Base-by-base conservation (phyloP, 2,329 filamentous ascomycete genomes). In the Dryadomyces quercivorus region DNA sequence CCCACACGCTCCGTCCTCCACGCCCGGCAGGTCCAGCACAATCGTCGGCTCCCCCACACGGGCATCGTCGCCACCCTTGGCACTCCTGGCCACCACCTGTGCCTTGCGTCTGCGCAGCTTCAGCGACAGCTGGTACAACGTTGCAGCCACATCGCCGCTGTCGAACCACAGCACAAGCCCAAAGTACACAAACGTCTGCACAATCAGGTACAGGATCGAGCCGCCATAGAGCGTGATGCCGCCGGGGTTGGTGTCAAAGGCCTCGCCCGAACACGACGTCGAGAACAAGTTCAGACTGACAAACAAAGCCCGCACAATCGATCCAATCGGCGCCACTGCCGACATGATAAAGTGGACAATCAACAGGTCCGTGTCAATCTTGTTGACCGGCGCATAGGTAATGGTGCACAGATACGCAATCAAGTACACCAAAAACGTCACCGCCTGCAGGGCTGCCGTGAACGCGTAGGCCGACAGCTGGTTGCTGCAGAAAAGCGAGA, bases 401-500 rank as follows among this genome's bases (percentile, higher is more conserved):
- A 92, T 72, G 31, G 88, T 82, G 51, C 73, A 77, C 66, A 89
- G 73, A 64, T 87, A 89, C 1, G 78, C 80, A 61, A 90, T 80
- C 58, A 90, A 73, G 64, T 89, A 90, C 15, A 84, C 65, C 20
- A 90, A 69, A 63, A 90, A 87, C 60, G 85, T 70, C 12, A 86
- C 71, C 8, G 85, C 85, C 67, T 95, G 88, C 16, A 81, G 78
- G 18, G 85, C 86, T 1, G 88, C 86, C 2, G 87, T 82, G 65
- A 92, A 86, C 0, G 89, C 91, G 65, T 93, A 96, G 0, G 90
- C 83, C 5, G 86, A 85, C 6, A 95, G 75, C 66, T 94, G 89
- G 36, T 85, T 90, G 51, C 78, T 80, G 38, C 85, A 81, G 62
- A 90, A 86, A 0, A 95, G 77, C 0, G 90, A 95, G 45, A 95